These are phyloP conservation scores for Cryphonectria parasitica DNA, from an alignment of 2,329 filamentous ascomycete genomes.

Conservation along the genomic window DNA sequence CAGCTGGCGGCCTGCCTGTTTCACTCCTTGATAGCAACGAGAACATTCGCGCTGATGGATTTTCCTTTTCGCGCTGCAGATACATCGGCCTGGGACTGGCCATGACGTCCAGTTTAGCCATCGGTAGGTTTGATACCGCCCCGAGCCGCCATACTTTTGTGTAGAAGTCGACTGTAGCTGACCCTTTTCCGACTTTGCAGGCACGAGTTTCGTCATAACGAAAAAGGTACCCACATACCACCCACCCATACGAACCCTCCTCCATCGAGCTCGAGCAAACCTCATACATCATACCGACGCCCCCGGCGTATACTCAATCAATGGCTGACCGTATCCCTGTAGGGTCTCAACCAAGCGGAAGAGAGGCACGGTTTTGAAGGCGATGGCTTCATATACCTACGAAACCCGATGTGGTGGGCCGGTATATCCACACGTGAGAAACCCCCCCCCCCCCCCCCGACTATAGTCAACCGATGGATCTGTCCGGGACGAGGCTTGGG, in stretches of 20 bases:
- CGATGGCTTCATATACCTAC: slow-evolving; percentile 91
- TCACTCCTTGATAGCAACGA: slow-evolving; percentile 17
- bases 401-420: slow-evolving; percentile 96
- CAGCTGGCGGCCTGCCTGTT: background rate
- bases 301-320: background rate
- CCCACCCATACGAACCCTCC: slow-evolving; percentile 4
- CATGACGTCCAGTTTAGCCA: slow-evolving; percentile 74
- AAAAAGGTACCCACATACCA: slow-evolving; percentile 74
- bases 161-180: slow-evolving; percentile 30
- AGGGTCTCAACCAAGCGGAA: slow-evolving; percentile 89
- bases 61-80: slow-evolving; percentile 47
- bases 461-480: slow-evolving; percentile 29
- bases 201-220: slow-evolving; percentile 97
- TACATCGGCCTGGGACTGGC: slow-evolving; percentile 78
- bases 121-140: slow-evolving; percentile 58
- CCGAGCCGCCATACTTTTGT: background rate
- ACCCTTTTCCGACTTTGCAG: slow-evolving; percentile 47
- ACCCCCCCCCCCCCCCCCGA: no score
- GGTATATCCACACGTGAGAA: slow-evolving; percentile 84
- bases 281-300: slow-evolving; percentile 16
- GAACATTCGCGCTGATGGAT: slow-evolving; percentile 37
- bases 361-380: slow-evolving; percentile 95
- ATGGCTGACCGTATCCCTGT: slow-evolving; percentile 24
- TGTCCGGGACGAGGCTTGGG: background rate
- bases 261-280: slow-evolving; percentile 20